Conservation (phyloP, 1,139 yeast species). For the Groenewaldozyma sp. region DNA sequence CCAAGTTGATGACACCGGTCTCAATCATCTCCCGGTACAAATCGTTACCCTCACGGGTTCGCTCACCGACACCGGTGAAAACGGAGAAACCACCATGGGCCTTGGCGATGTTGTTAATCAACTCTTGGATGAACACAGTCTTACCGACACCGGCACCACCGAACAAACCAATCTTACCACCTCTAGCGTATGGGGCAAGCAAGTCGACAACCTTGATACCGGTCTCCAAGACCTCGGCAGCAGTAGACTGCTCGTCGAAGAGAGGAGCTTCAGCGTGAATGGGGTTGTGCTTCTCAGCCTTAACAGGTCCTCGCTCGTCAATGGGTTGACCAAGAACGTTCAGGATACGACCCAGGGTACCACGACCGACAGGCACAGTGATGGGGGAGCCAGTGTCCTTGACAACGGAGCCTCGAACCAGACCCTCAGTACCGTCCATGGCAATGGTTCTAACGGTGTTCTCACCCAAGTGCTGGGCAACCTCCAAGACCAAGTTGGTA, state of each 20-base stretch:
- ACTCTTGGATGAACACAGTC: slow-evolving; percentile 98
- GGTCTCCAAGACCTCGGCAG: slow-evolving; percentile 97
- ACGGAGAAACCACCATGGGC: slow-evolving; percentile 99
- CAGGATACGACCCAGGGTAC: slow-evolving; percentile 96
- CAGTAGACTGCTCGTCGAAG: slow-evolving; percentile 93
- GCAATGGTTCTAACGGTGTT: slow-evolving; percentile 99
- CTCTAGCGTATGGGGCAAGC: slow-evolving; percentile 99
- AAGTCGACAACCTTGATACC: slow-evolving; percentile 99
- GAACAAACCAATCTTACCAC: slow-evolving; percentile 99
- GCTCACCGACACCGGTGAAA: slow-evolving; percentile 99
- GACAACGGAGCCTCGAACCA: slow-evolving; percentile 93
- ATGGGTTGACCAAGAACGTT: slow-evolving; percentile 99
- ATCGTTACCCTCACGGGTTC: slow-evolving; percentile 99
- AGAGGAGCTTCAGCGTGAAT: slow-evolving; percentile 97
- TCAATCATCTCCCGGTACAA: slow-evolving; percentile 99
- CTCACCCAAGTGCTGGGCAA: slow-evolving; percentile 99
- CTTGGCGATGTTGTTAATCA: slow-evolving; percentile 99
- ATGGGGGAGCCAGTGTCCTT: slow-evolving; percentile 96
- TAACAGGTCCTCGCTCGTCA: slow-evolving; percentile 98
- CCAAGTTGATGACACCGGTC: slow-evolving; percentile 99
- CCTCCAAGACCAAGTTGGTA: slow-evolving; percentile 82
- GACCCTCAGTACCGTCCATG: slow-evolving; percentile 99
- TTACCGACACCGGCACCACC: slow-evolving; percentile 99
- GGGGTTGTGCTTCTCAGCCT: slow-evolving; percentile 86
- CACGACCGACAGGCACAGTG: slow-evolving; percentile 98